Percentiles rank a stretch among this genome's conserved stretches.
These are phyloP conservation scores for Baorangia bicolor DNA, from an alignment of 768 basidiomycete genomes.

Conservation along the genomic window DNA sequence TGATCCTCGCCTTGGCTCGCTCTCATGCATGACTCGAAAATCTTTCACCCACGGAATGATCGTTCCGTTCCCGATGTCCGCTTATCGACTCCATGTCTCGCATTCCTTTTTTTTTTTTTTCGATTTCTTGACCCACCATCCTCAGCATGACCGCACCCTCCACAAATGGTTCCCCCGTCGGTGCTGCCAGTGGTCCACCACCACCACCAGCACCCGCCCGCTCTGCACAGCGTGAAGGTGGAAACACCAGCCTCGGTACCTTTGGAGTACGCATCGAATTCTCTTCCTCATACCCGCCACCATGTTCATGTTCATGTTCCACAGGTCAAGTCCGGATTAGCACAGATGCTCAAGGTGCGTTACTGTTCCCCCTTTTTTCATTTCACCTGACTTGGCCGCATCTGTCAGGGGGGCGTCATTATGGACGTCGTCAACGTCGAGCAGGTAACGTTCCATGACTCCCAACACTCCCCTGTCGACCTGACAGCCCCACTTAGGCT, in stretches of 20 bases:
- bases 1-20: too few relatives aligned
- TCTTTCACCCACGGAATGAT: neutral
- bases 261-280: constrained; percentile 53
- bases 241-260: constrained; percentile 62
- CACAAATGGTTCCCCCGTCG: constrained; percentile 6
- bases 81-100: neutral
- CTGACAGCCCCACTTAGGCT: constrained; percentile 49
- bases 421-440: constrained; percentile 94
- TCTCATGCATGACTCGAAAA: neutral
- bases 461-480: neutral
- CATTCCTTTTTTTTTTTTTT: neutral
- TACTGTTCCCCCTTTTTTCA: neutral
- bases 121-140: neutral
- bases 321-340: constrained; percentile 90
- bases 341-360: constrained; percentile 92
- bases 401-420: constrained; percentile 72
- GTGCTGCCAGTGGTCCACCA: neutral
- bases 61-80: constrained; percentile 6
- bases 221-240: constrained; percentile 48
- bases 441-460: constrained; percentile 36
- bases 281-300: neutral
- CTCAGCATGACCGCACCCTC: constrained; percentile 13
- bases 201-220: constrained; percentile 46
- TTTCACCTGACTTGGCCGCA: neutral
- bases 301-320: neutral